Conservation (phyloP, 2,329 filamentous ascomycete genomes). For the Ascochyta viciae-villosae region DNA sequence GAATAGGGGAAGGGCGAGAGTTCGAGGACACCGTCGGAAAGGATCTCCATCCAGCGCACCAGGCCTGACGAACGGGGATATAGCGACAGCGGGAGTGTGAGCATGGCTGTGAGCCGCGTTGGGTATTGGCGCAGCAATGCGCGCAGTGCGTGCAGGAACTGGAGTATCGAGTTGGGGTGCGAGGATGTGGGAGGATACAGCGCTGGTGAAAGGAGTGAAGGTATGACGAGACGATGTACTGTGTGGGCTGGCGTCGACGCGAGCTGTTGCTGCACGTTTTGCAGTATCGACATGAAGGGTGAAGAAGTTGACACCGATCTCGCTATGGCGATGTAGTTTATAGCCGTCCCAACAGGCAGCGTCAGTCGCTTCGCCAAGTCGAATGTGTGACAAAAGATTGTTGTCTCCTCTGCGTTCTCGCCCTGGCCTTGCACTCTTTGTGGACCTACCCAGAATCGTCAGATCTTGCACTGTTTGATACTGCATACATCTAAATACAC, state of each 20-base stretch:
- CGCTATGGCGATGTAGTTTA: slow-evolving; percentile 61
- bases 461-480: slow-evolving; percentile 20
- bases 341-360: slow-evolving; percentile 49
- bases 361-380: slow-evolving; percentile 60
- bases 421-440: slow-evolving; percentile 25
- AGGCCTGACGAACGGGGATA: slow-evolving; percentile 78
- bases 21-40: slow-evolving; percentile 87
- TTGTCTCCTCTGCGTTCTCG: slow-evolving; percentile 59
- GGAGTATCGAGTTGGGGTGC: slow-evolving; percentile 75
- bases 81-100: slow-evolving; percentile 80
- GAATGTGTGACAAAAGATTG: slow-evolving; percentile 59
- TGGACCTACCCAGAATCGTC: slow-evolving; percentile 20
- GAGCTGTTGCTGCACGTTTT: slow-evolving; percentile 63
- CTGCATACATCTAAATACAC: slow-evolving; percentile 31
- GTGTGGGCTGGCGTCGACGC: slow-evolving; percentile 57
- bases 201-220: slow-evolving; percentile 84
- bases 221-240: slow-evolving; percentile 84
- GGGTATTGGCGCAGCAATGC: slow-evolving; percentile 74
- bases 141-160: slow-evolving; percentile 81
- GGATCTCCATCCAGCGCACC: slow-evolving; percentile 82
- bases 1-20: slow-evolving; percentile 74
- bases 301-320: slow-evolving; percentile 64
- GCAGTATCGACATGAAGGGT: slow-evolving; percentile 72
- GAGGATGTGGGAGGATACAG: slow-evolving; percentile 75
- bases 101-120: slow-evolving; percentile 71